Percentiles rank a stretch among this genome's conserved stretches.
phyloP scores from a whole-genome alignment of 1,284 basidiomycete species.

The Leccinum proliferum region DNA sequence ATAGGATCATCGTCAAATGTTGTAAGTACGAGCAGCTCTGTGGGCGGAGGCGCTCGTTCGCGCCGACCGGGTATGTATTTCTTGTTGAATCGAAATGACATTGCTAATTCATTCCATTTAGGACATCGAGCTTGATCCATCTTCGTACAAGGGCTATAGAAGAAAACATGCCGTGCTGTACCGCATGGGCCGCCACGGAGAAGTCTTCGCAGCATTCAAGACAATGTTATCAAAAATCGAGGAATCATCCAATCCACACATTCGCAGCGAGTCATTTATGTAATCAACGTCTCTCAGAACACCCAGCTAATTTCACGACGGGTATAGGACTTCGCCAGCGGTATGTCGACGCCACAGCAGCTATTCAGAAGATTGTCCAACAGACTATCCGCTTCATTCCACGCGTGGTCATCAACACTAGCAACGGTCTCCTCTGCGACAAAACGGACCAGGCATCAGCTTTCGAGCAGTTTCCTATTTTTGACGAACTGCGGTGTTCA shows the following conservation, averaged over 20 bases:
- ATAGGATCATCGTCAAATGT: slow-evolving; percentile 2
- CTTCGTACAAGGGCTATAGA: slow-evolving; percentile 6
- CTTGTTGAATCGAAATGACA: not conserved
- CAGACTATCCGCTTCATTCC: not conserved
- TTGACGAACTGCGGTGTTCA: slow-evolving; percentile 8
- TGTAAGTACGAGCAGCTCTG: slow-evolving; percentile 1
- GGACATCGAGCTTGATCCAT: slow-evolving; percentile 2
- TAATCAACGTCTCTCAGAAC: not conserved
- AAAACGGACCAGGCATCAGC: slow-evolving; percentile 1
- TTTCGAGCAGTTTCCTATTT: slow-evolving; percentile 7
- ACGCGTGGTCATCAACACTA: slow-evolving; percentile 8
- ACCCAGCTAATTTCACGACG: not conserved
- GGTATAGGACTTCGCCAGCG: not conserved
- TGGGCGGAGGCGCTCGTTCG: slow-evolving; percentile 6
- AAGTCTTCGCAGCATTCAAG: slow-evolving; percentile 1
- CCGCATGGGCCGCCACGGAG: not conserved
- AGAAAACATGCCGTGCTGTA: slow-evolving; percentile 3
- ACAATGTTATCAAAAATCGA: slow-evolving; percentile 4
- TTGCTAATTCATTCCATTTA: not conserved
- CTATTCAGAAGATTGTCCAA: not conserved
- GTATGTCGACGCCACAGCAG: not conserved
- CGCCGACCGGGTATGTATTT: slow-evolving; percentile 9
- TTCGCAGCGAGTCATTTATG: not conserved
- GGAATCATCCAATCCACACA: not conserved
- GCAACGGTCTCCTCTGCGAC: slow-evolving; percentile 4